Conservation (phyloP, 2,329 filamentous ascomycete species). For the Elsinoe necatrix region DNA sequence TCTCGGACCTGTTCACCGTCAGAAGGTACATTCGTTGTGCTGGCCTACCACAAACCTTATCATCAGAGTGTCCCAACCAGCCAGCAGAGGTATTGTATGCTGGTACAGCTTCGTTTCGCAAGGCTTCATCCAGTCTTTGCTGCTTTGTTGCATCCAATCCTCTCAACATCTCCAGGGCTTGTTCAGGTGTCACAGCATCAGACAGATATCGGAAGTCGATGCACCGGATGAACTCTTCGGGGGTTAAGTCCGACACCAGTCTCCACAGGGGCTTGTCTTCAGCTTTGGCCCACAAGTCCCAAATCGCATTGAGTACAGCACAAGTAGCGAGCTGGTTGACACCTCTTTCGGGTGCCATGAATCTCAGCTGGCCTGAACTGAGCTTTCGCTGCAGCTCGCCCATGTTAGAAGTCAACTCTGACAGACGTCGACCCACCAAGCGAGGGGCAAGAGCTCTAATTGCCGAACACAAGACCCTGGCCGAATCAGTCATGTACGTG, state of each 20-base stretch:
- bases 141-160: conserved; percentile 59
- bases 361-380: conserved; percentile 81
- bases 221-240: conserved; percentile 75
- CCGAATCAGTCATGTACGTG: too few relatives aligned
- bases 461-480: conserved; percentile 66
- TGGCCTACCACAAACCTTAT: neutral
- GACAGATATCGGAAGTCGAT: conserved; percentile 94
- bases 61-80: conserved; percentile 49
- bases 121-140: conserved; percentile 62
- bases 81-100: conserved; percentile 86
- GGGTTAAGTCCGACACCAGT: conserved; percentile 80
- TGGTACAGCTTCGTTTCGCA: conserved; percentile 66
- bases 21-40: neutral
- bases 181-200: conserved; percentile 77
- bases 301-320: conserved; percentile 81
- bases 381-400: conserved; percentile 83
- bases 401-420: conserved; percentile 70
- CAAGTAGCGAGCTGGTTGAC: conserved; percentile 87
- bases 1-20: conserved; percentile 63
- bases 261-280: conserved; percentile 83
- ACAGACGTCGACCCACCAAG: conserved; percentile 65
- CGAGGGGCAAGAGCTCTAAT: conserved; percentile 70
- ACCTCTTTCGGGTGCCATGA: conserved; percentile 90
- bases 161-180: conserved; percentile 64
- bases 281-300: conserved; percentile 87